A percentile compares a stretch with the other conserved stretches of the same genome.
phyloP scores from a whole-genome alignment of 192 early-diverging fungal species.

The Geosiphon pyriformis region DNA sequence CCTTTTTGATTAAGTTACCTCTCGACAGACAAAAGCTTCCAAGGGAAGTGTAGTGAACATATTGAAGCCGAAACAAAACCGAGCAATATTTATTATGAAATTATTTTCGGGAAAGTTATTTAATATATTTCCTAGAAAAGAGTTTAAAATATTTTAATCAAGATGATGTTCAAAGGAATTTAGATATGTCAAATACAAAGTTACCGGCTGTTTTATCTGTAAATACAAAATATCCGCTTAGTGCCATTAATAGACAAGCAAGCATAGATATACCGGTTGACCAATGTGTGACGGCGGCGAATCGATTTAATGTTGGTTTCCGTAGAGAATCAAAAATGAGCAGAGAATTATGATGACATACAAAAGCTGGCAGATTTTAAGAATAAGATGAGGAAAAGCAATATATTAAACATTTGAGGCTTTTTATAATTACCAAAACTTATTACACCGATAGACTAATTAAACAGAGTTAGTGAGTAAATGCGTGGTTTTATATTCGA shows the following conservation, averaged over 20 bases:
- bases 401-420: constrained; percentile 1
- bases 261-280: constrained; percentile 67
- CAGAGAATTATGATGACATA: constrained; percentile 94
- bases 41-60: constrained; percentile 94
- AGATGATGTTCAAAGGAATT: too few species aligned
- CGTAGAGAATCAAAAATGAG: constrained; percentile 82
- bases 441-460: constrained; percentile 72
- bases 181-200: too few species aligned
- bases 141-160: too few species aligned
- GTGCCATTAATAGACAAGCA: constrained; percentile 65
- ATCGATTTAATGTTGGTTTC: constrained; percentile 79
- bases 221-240: constrained; percentile 74
- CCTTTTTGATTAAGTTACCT: constrained; percentile 41
- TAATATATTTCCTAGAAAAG: constrained; percentile 67
- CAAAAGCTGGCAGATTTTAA: constrained; percentile 59
- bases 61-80: constrained; percentile 84
- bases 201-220: constrained; percentile 74
- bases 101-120: constrained; percentile 83
- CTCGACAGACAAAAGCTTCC: constrained; percentile 85
- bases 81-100: constrained; percentile 77
- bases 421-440: constrained; percentile 62
- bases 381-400: constrained; percentile 1
- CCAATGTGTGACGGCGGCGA: constrained; percentile 76
- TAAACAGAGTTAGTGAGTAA: constrained; percentile 24
- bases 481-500: constrained; percentile 10